Conservation (phyloP, 306 rosid species). For the Fragaria iinumae region DNA sequence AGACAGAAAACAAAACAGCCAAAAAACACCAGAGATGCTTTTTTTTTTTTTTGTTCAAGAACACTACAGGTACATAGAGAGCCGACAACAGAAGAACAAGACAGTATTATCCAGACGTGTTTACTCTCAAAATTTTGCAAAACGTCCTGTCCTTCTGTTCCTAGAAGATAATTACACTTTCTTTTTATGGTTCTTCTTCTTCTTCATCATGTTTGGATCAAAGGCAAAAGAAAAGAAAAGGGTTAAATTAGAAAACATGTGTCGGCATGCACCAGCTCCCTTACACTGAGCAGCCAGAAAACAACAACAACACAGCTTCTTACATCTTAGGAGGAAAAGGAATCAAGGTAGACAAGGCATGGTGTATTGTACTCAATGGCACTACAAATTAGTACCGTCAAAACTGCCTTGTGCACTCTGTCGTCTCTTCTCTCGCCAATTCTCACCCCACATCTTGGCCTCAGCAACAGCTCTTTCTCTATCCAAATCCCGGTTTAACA, state of each 20-base stretch:
- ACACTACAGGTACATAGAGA: background rate
- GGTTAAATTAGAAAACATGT: slow-evolving; percentile 37
- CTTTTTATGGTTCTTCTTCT: slow-evolving; percentile 12
- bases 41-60: background rate
- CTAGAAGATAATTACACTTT: slow-evolving; percentile 41
- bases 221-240: slow-evolving; percentile 4
- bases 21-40: background rate
- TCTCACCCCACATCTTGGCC: slow-evolving; percentile 96
- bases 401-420: slow-evolving; percentile 65
- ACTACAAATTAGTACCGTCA: slow-evolving; percentile 54
- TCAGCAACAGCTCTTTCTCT: slow-evolving; percentile 92
- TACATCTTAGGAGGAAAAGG: slow-evolving; percentile 23
- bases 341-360: slow-evolving; percentile 15
- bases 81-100: slow-evolving; percentile 18
- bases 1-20: background rate
- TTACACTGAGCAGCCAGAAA: slow-evolving; percentile 30
- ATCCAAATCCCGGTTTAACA: slow-evolving; percentile 65
- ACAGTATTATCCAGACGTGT: slow-evolving; percentile 19
- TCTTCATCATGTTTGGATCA: slow-evolving; percentile 10
- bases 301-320: slow-evolving; percentile 20
- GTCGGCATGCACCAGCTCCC: slow-evolving; percentile 30
- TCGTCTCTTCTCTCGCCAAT: slow-evolving; percentile 78
- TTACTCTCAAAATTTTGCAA: slow-evolving; percentile 30
- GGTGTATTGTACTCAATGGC: slow-evolving; percentile 17
- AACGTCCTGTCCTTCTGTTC: slow-evolving; percentile 23